Conservation (phyloP, 2,329 filamentous ascomycete genomes). For the Elsinoe arachidis region DNA sequence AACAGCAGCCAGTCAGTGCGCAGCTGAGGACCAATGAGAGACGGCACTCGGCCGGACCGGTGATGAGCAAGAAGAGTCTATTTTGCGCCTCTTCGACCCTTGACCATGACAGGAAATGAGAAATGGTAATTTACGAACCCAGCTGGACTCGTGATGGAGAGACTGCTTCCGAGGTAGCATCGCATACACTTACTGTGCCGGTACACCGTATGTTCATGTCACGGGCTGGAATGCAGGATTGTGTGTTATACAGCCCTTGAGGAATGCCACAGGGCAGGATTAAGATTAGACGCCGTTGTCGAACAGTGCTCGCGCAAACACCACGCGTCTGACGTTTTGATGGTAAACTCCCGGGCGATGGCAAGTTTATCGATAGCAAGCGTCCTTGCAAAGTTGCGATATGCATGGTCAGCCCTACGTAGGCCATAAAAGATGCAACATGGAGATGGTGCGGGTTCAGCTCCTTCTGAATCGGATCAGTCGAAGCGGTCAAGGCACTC, state of each 20-base stretch:
- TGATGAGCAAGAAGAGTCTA: background rate
- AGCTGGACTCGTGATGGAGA: background rate
- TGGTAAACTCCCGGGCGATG: background rate
- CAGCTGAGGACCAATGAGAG: background rate
- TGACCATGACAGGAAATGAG: background rate
- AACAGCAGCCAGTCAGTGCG: slow-evolving; percentile 1
- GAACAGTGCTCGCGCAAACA: background rate
- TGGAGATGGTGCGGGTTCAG: background rate
- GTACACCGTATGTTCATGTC: background rate
- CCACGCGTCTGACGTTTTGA: background rate
- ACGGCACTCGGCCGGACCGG: background rate
- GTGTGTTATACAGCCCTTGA: background rate
- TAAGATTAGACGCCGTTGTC: slow-evolving; percentile 3
- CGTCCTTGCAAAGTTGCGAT: slow-evolving; percentile 3
- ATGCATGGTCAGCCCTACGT: background rate
- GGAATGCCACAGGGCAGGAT: background rate
- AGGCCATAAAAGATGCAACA: background rate
- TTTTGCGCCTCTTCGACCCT: slow-evolving; percentile 2
- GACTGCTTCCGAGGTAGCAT: background rate
- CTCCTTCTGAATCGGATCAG: background rate
- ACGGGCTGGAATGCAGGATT: background rate
- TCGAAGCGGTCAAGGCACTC: background rate
- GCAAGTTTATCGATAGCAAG: background rate
- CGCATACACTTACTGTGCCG: background rate
- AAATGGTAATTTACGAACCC: background rate